A percentile compares a stretch with the other conserved stretches of the same genome.
These are phyloP conservation scores for Scutellaria barbata DNA, from an alignment of 257 asterid species.

Conservation along the genomic window DNA sequence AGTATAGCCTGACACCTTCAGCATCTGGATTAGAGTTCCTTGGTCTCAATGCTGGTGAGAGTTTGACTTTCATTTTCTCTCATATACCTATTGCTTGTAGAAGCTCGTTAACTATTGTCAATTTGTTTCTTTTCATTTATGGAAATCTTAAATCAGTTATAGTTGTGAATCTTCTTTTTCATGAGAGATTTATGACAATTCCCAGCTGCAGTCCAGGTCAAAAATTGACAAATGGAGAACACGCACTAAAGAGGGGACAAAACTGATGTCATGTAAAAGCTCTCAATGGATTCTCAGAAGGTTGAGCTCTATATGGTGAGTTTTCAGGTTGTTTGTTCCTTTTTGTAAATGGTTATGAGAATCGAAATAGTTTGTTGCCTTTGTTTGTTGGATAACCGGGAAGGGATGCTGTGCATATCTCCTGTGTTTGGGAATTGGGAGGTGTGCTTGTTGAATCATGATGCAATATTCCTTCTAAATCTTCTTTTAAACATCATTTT, in stretches of 20 bases:
- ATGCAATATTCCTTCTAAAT: too few species aligned
- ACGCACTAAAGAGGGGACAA: slow-evolving; percentile 38
- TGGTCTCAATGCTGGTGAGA: slow-evolving; percentile 46
- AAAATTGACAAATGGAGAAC: slow-evolving; percentile 47
- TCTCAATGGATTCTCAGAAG: slow-evolving; percentile 37
- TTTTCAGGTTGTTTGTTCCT: neutral
- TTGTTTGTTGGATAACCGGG: neutral
- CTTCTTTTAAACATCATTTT: too few species aligned
- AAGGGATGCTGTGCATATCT: neutral
- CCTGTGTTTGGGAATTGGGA: neutral
- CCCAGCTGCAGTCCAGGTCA: slow-evolving; percentile 43
- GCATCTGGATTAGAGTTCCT: slow-evolving; percentile 78
- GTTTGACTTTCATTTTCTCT: slow-evolving; percentile 16
- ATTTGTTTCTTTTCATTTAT: neutral
- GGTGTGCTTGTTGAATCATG: neutral
- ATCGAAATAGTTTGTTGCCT: neutral
- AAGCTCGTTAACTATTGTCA: neutral
- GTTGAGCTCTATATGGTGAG: slow-evolving; percentile 60
- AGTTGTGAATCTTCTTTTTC: neutral
- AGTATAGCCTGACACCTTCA: slow-evolving; percentile 65
- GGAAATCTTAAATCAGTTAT: neutral
- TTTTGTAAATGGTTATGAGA: neutral
- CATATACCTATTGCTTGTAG: slow-evolving; percentile 13
- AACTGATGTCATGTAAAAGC: slow-evolving; percentile 43
- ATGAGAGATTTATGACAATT: slow-evolving; percentile 1